A percentile compares a stretch with the other conserved stretches of the same genome.
Evolutionary conservation across 108 stramenopile species (phyloP).

Genomic region (Schizochytrium sp.): DNA sequence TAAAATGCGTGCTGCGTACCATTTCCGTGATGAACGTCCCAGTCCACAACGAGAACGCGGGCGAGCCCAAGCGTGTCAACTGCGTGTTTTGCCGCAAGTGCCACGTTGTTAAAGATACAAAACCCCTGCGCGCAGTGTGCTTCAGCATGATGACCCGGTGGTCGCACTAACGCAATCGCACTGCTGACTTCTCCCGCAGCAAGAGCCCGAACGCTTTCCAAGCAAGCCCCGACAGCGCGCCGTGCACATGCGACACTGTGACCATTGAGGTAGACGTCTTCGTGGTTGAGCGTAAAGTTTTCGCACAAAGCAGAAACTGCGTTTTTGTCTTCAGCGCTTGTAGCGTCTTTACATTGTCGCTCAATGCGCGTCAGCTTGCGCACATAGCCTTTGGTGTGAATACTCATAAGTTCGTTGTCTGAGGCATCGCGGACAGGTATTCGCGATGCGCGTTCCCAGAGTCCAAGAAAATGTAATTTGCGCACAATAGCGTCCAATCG

Average conservation of each 20-base stretch:
- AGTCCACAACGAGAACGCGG: constrained; percentile 53
- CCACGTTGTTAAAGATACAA: constrained; percentile 78
- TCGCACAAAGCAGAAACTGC: not conserved
- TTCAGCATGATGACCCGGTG: constrained; percentile 81
- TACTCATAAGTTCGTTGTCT: not conserved
- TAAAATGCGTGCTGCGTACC: constrained; percentile 71
- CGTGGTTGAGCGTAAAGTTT: not conserved
- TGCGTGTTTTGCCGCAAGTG: constrained; percentile 62
- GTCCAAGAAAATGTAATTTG: not conserved
- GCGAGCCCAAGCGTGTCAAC: constrained; percentile 20
- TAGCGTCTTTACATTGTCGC: not conserved
- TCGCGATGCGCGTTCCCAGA: not conserved
- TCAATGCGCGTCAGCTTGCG: not conserved
- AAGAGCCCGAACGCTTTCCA: not conserved
- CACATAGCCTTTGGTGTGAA: not conserved
- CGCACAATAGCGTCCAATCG: not conserved
- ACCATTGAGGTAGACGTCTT: constrained; percentile 24
- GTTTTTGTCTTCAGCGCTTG: not conserved
- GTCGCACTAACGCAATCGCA: constrained; percentile 63
- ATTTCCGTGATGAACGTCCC: constrained; percentile 71
- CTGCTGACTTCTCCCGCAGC: constrained; percentile 28
- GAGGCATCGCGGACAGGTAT: not conserved
- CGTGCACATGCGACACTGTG: not conserved
- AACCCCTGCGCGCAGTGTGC: constrained; percentile 56
- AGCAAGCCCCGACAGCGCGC: constrained; percentile 1